Conservation (phyloP, 768 basidiomycete genomes). For the Suillus spraguei region DNA sequence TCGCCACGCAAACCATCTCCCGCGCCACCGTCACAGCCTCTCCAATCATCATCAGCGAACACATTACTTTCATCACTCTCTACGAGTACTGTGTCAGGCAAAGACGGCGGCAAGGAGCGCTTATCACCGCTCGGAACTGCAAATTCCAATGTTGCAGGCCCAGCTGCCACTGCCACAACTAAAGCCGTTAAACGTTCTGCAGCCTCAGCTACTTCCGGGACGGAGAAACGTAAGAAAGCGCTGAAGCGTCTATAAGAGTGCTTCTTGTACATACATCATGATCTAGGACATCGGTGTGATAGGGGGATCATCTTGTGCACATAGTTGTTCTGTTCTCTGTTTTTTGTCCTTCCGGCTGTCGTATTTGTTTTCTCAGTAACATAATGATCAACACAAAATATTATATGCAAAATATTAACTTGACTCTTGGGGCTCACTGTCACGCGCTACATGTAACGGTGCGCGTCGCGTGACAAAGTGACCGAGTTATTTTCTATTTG, state of each 20-base stretch:
- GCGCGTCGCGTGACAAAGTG: conserved; percentile 14
- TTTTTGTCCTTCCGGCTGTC: conserved; percentile 3
- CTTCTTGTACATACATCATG: conserved; percentile 9
- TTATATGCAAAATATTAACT: not conserved
- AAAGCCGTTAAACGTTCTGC: conserved; percentile 71
- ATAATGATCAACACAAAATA: not conserved
- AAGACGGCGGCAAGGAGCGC: conserved; percentile 53
- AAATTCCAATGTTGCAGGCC: conserved; percentile 62
- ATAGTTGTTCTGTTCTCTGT: conserved; percentile 4
- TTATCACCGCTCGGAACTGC: conserved; percentile 71
- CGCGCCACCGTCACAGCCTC: conserved; percentile 40
- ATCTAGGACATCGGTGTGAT: conserved; percentile 5
- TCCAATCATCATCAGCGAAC: conserved; percentile 40
- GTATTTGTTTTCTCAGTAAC: conserved; percentile 5
- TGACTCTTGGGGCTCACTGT: not conserved
- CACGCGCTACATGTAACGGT: conserved; percentile 23
- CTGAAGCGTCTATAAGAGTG: conserved; percentile 66
- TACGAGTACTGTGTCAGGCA: conserved; percentile 30
- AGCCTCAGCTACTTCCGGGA: conserved; percentile 57
- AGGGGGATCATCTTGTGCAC: not conserved
- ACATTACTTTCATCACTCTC: conserved; percentile 44
- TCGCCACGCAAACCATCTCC: conserved; percentile 47
- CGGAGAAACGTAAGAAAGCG: conserved; percentile 89
- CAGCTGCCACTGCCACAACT: conserved; percentile 36
- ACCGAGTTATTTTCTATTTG: conserved; percentile 5